Conservation (phyloP, 129 eudicot genomes). For the Kitagawia praeruptora region DNA sequence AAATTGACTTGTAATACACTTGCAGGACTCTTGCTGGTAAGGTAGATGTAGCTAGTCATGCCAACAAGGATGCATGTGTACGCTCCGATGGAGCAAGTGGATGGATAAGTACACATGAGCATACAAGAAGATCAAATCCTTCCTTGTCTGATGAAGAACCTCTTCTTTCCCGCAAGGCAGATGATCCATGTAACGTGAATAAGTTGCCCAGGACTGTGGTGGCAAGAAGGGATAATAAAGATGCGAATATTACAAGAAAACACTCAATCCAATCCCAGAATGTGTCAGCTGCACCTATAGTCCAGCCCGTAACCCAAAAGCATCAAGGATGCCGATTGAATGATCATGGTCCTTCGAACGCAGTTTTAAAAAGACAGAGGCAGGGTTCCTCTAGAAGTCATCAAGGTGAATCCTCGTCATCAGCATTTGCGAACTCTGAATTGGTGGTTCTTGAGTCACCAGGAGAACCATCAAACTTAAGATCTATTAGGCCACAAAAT, state of each 20-base stretch:
- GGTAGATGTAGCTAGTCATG: constrained; percentile 19
- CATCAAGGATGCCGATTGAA: constrained; percentile 25
- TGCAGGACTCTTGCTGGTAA: constrained; percentile 33
- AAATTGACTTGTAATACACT: neutral
- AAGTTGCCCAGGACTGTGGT: constrained; percentile 16
- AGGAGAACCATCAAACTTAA: constrained; percentile 28
- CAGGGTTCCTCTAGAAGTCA: constrained; percentile 38
- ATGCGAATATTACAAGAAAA: neutral
- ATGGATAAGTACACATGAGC: constrained; percentile 56
- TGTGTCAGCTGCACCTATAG: constrained; percentile 18
- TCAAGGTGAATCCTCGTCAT: constrained; percentile 36
- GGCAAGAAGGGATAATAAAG: constrained; percentile 12
- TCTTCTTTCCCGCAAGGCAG: constrained; percentile 22
- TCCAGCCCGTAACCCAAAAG: constrained; percentile 19
- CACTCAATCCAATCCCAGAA: constrained; percentile 19
- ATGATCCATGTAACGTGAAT: constrained; percentile 18
- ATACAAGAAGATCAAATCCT: constrained; percentile 20
- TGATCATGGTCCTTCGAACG: constrained; percentile 23
- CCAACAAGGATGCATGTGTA: constrained; percentile 16
- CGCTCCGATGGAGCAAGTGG: constrained; percentile 33
- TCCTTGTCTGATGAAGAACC: constrained; percentile 21
- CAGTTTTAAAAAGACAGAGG: constrained; percentile 52
- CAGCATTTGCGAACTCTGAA: constrained; percentile 32
- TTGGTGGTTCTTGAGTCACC: constrained; percentile 30
- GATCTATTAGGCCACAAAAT: constrained; percentile 32